Evolutionary conservation across 1,284 basidiomycete species (phyloP), one percentile per base, ranked within the genome.

Genomic region (Cryptococcus amylolentus): DNA sequence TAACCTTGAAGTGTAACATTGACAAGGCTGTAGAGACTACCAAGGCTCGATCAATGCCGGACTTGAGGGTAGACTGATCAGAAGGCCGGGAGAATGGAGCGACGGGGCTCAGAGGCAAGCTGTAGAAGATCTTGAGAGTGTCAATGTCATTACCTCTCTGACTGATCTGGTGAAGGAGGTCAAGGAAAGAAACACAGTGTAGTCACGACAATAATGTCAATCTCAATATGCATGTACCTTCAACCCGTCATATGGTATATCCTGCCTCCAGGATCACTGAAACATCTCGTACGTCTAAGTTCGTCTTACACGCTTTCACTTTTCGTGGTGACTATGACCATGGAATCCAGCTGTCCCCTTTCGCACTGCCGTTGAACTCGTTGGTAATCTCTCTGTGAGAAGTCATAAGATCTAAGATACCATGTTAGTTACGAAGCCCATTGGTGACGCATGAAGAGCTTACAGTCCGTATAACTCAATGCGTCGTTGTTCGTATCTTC

Each of bases 401-500:
- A 1, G 69, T 71, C 75, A 76, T 78, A 35, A 78, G 57, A 54
- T 74, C 71, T 73, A 47, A 9, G 20, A 31, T 28, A 12, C 38
- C 37, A 26, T 10, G 9, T 23, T 9, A 46, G 26, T n/a, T 23
- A 42, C 16, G 8, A 12, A 42, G 44, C 14, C 44, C 14, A 8
- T 8, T 27, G n/a, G 27, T 27, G 12, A 18, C 23, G 2, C 31
- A 38, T 39, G 49, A 37, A 35, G 66, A 52, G 81, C 87, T 71
- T 69, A 92, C 91, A 91, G 72, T 94, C 89, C 6, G 87, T 77
- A 77, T 93, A 93, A 1, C 87, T 86, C 84, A 96, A 85, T 0
- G 88, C 88, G 46, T 91, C 94, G 69, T 97, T 97, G 76, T 98
- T 98, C 73, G 88, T 86, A 78, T 98, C 96, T 79, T 99, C 96